These are phyloP conservation scores for Xylariales sp. DNA, from an alignment of 2,329 filamentous ascomycete genomes.

Conservation along the genomic window DNA sequence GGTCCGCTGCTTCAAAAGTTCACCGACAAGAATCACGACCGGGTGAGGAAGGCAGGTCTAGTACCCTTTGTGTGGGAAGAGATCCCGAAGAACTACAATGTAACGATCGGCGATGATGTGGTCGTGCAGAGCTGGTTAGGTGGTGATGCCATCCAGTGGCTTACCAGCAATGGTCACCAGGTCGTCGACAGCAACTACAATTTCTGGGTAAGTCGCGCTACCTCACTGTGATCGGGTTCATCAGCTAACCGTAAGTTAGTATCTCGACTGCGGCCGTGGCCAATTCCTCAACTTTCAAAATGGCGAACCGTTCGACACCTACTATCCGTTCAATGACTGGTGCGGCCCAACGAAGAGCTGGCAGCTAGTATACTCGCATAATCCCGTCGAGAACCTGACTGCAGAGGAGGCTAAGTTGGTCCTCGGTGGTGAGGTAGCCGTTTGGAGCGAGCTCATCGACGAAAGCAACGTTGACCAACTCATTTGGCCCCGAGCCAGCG, in stretches of 20 bases:
- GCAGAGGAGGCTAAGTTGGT: slow-evolving; percentile 60
- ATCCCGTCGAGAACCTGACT: slow-evolving; percentile 64
- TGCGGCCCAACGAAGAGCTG: slow-evolving; percentile 77
- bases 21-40: slow-evolving; percentile 63
- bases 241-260: too few species aligned
- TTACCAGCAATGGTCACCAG: slow-evolving; percentile 61
- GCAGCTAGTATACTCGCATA: slow-evolving; percentile 75
- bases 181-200: slow-evolving; percentile 73
- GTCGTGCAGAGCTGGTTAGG: slow-evolving; percentile 78
- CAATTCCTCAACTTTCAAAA: slow-evolving; percentile 71
- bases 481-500: slow-evolving; percentile 72
- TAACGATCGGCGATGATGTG: slow-evolving; percentile 65
- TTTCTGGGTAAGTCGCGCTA: slow-evolving; percentile 58
- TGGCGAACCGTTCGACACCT: slow-evolving; percentile 43
- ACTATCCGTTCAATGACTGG: slow-evolving; percentile 75
- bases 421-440: slow-evolving; percentile 74
- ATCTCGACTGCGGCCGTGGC: slow-evolving; percentile 78
- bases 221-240: too few species aligned
- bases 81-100: slow-evolving; percentile 73
- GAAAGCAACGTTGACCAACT: slow-evolving; percentile 67
- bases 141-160: slow-evolving; percentile 53
- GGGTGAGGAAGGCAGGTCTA: slow-evolving; percentile 59
- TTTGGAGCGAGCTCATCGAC: slow-evolving; percentile 81
- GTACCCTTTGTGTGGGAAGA: slow-evolving; percentile 85
- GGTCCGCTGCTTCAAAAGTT: slow-evolving; percentile 75